Conservation (phyloP, 2,329 filamentous ascomycete species). For the Phialophora chinensis region DNA sequence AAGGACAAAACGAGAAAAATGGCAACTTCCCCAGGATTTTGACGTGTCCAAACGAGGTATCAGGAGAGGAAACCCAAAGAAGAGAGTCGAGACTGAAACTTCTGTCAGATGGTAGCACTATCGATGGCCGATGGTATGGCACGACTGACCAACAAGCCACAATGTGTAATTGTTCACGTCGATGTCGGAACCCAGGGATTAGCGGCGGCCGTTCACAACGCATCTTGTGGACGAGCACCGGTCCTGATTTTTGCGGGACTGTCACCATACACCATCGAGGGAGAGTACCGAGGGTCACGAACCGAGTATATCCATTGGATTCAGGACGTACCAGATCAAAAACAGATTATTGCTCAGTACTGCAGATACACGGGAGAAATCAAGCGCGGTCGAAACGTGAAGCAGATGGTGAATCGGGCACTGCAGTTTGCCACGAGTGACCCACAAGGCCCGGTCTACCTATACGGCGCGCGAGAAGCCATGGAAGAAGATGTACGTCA, state of each 20-base stretch:
- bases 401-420: constrained; percentile 86
- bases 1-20: constrained; percentile 70
- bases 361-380: constrained; percentile 84
- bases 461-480: constrained; percentile 77
- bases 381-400: constrained; percentile 82
- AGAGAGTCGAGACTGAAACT: constrained; percentile 9
- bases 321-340: constrained; percentile 82
- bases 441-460: constrained; percentile 79
- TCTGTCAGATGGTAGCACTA: constrained; percentile 77
- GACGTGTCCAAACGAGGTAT: constrained; percentile 79
- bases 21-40: constrained; percentile 73
- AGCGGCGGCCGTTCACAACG: constrained; percentile 79
- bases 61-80: constrained; percentile 7
- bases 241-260: constrained; percentile 80
- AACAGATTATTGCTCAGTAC: constrained; percentile 80
- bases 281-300: constrained; percentile 75
- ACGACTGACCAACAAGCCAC: constrained; percentile 71
- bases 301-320: constrained; percentile 90
- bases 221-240: constrained; percentile 74
- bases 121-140: constrained; percentile 86
- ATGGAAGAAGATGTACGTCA: constrained; percentile 89
- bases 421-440: constrained; percentile 79
- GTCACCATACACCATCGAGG: constrained; percentile 76
- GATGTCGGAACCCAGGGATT: constrained; percentile 82
- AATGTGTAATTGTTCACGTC: constrained; percentile 80